Conservation (phyloP, 176 grass and related monocot species). For the barley (Hordeum vulgare) region MorexV3_pseudomolecules_assembly NC_058518.1:487804641-487805140, state of each 20-base stretch:
- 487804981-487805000: neutral
- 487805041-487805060: neutral
- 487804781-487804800: conserved; percentile 80
- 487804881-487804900: neutral
- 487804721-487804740: conserved; percentile 85
- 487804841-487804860: neutral
- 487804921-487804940: neutral
- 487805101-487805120: neutral
- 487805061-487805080: neutral
- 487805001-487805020: neutral
- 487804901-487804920: neutral
- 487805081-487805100: neutral
- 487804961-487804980: neutral
- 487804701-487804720: neutral
- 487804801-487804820: conserved; percentile 3
- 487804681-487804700: neutral
- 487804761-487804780: conserved; percentile 79
- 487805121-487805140: no score
- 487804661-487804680: neutral
- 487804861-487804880: neutral
- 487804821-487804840: neutral
- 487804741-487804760: conserved; percentile 85
- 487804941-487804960: neutral
- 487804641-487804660: neutral
- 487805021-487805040: neutral